Base-by-base conservation (phyloP, 2,329 filamentous ascomycete species). In the Mycosphaerella sp. region DNA sequence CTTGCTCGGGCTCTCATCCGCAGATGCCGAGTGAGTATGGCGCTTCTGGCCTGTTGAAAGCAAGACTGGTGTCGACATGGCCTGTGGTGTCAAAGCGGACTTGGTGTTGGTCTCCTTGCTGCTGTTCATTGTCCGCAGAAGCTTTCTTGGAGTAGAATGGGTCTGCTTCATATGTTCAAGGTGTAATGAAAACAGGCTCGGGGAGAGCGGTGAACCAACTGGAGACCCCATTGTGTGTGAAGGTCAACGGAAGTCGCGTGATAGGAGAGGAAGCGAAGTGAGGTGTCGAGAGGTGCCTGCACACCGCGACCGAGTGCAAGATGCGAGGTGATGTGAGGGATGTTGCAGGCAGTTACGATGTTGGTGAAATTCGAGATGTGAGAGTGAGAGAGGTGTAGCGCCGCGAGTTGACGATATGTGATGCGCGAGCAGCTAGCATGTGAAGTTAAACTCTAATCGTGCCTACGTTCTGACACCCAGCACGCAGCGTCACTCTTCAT, bases 1-100 rank as follows among this genome's bases (percentile, higher is more conserved):
- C 39, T 54, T 55, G 41, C 48, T 52, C n/a, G 23, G 2, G 23
- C 50, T 12, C 21, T 53, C 50, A 42, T 53, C 14, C 11, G 8
- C 26, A 48, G 45, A 41, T 31, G 50, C 36, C 26, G 36, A 11
- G 6, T 56, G 46, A 49, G 45, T 26, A 41, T 53, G 42, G 45
- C 48, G 52, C 54, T 49, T 52, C 31, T 38, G 31, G 21, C 12
- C 23, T 17, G 44, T 10, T 38, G 29, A 26, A 31, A 36, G 39
- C 12, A 36, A 11, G 31, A 12, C 10, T 14, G 21, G 41, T 38
- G 48, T 34, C 26, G 48, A 45, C 42, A 41, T 45, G 17, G 17
- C 12, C 21, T 31, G 23, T 14, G 12, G 21, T 23, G 48, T 14
- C 7, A 29, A 7, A 23, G 42, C 17, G 11, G 42, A 3, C 36